Conservation (phyloP, 164 flowering plant genomes). For the Litsea cubeba region DNA sequence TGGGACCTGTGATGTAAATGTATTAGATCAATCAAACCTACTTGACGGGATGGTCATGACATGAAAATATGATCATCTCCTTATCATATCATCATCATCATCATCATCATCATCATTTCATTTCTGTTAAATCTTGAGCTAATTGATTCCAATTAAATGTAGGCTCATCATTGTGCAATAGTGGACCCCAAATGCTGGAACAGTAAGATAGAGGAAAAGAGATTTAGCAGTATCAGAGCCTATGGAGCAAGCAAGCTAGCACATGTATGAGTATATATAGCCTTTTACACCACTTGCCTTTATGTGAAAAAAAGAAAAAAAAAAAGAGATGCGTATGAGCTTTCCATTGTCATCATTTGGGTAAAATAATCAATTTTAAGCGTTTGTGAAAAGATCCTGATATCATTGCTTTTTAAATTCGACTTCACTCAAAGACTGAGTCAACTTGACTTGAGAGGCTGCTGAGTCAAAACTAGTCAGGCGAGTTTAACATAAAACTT, state of each 20-base stretch:
- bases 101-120: not conserved
- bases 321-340: too few species aligned
- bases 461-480: too few species aligned
- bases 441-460: too few species aligned
- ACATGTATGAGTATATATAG: conserved; percentile 10
- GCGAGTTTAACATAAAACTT: too few species aligned
- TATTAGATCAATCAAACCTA: too few species aligned
- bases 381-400: too few species aligned
- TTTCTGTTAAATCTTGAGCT: not conserved
- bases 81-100: too few species aligned
- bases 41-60: too few species aligned
- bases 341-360: too few species aligned
- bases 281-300: not conserved
- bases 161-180: conserved; percentile 25
- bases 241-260: conserved; percentile 26
- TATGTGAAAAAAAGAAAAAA: not conserved
- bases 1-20: too few species aligned
- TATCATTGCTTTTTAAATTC: not conserved
- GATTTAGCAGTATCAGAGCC: conserved; percentile 17
- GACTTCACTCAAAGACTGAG: not conserved
- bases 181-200: conserved; percentile 21
- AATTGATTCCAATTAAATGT: not conserved
- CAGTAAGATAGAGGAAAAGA: conserved; percentile 14
- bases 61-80: not conserved
- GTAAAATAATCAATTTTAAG: too few species aligned